Evolutionary conservation across 1,284 basidiomycete species (phyloP).

Genomic region (Abortiporus biennis): DNA sequence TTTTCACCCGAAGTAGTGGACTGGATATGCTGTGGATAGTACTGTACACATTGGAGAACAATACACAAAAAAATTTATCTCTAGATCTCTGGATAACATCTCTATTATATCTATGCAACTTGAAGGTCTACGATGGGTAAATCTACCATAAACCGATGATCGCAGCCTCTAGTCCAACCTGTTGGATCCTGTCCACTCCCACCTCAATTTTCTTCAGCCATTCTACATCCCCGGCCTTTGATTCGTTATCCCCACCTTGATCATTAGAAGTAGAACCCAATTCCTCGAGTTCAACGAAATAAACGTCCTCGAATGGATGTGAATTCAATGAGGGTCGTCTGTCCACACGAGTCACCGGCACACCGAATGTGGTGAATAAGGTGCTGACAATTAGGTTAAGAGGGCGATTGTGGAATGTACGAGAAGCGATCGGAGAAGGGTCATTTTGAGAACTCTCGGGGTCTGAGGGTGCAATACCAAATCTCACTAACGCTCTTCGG

Average conservation of each 20-base stretch:
- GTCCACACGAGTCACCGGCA: conserved; percentile 46
- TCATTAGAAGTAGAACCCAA: conserved; percentile 10
- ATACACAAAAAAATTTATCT: too few species aligned
- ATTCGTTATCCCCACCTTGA: neutral
- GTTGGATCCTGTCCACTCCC: conserved; percentile 28
- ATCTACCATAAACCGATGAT: conserved; percentile 24
- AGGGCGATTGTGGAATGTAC: conserved; percentile 13
- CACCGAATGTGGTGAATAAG: conserved; percentile 25
- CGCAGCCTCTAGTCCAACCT: conserved; percentile 27
- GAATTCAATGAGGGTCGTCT: conserved; percentile 47
- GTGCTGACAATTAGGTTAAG: conserved; percentile 22
- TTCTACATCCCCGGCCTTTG: conserved; percentile 9
- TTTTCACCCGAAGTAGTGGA: too few species aligned
- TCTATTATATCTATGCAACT: too few species aligned
- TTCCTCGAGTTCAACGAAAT: conserved; percentile 32
- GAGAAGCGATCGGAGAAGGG: neutral
- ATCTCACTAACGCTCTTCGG: too few species aligned
- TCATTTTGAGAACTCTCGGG: conserved; percentile 1
- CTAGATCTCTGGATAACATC: too few species aligned
- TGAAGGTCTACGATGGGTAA: too few species aligned
- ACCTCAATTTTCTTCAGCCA: conserved; percentile 28
- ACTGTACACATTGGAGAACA: too few species aligned
- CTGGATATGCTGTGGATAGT: too few species aligned
- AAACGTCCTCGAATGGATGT: conserved; percentile 51
- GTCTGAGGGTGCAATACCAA: conserved; percentile 4